Evolutionary conservation across 768 basidiomycete species (phyloP).

Genomic region (Postia placenta): DNA sequence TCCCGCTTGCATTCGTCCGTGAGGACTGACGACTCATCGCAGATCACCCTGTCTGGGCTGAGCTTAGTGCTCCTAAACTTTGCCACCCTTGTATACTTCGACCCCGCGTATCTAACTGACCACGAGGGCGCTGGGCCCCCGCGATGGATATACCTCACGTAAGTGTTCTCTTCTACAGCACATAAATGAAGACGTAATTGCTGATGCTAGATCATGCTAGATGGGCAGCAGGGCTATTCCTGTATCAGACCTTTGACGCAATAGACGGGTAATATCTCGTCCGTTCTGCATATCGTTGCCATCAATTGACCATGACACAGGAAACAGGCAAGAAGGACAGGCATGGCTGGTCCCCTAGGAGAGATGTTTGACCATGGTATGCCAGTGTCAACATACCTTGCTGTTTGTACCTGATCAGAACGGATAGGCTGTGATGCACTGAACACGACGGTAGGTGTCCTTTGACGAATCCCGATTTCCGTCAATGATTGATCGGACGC

Average conservation of each 20-base stretch:
- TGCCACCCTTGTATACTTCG: slow-evolving; percentile 73
- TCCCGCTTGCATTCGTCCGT: background rate
- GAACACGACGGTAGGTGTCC: slow-evolving; percentile 85
- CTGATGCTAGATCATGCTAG: slow-evolving; percentile 31
- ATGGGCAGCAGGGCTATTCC: slow-evolving; percentile 84
- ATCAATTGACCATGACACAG: slow-evolving; percentile 30
- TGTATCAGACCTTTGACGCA: slow-evolving; percentile 87
- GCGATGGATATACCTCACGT: slow-evolving; percentile 90
- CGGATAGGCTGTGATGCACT: slow-evolving; percentile 79
- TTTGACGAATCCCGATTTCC: no score
- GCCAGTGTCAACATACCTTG: no score
- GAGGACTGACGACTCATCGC: slow-evolving; percentile 4
- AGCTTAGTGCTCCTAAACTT: slow-evolving; percentile 81
- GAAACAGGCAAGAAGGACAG: slow-evolving; percentile 92
- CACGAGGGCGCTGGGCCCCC: slow-evolving; percentile 61
- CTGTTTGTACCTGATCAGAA: background rate
- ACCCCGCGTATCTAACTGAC: slow-evolving; percentile 69
- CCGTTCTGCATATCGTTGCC: background rate
- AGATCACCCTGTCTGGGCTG: slow-evolving; percentile 91
- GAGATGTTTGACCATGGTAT: slow-evolving; percentile 98
- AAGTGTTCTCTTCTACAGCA: slow-evolving; percentile 21
- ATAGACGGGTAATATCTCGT: slow-evolving; percentile 64
- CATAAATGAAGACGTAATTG: background rate
- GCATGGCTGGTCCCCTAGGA: slow-evolving; percentile 96
- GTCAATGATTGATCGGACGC: background rate